Evolutionary conservation across 1,284 basidiomycete genomes (phyloP).

Genomic region (Cystobasidium sp.): DNA sequence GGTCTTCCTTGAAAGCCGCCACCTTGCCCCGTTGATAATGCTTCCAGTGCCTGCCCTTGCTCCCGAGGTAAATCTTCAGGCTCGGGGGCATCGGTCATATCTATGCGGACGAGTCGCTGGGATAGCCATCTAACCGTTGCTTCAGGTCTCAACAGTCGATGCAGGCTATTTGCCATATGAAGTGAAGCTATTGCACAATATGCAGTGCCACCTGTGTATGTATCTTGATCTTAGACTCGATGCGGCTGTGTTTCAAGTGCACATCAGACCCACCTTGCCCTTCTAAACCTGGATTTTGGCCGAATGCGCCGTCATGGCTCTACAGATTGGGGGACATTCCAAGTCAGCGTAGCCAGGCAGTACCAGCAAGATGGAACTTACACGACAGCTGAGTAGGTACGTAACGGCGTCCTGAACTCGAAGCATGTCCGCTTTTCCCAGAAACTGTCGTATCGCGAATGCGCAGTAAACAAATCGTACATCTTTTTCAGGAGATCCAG

Average conservation of each 20-base stretch:
- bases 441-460: slow-evolving; percentile 75
- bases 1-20: slow-evolving; percentile 81
- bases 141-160: slow-evolving; percentile 61
- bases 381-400: slow-evolving; percentile 73
- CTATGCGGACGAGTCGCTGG: slow-evolving; percentile 65
- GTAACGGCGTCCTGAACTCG: slow-evolving; percentile 65
- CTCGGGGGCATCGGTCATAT: background rate
- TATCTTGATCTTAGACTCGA: background rate
- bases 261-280: slow-evolving; percentile 68
- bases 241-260: background rate
- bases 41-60: background rate
- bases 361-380: slow-evolving; percentile 57
- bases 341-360: slow-evolving; percentile 6
- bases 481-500: slow-evolving; percentile 70
- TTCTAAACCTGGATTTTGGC: slow-evolving; percentile 77
- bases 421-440: slow-evolving; percentile 74
- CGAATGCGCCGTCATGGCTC: slow-evolving; percentile 93
- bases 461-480: slow-evolving; percentile 87
- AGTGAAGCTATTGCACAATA: slow-evolving; percentile 86
- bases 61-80: slow-evolving; percentile 31
- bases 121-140: slow-evolving; percentile 75
- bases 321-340: slow-evolving; percentile 55
- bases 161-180: slow-evolving; percentile 60
- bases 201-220: slow-evolving; percentile 78
- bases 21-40: background rate